Evolutionary conservation across 169 alveolate species (phyloP).

Genomic region (Plasmodium fragile): DNA sequence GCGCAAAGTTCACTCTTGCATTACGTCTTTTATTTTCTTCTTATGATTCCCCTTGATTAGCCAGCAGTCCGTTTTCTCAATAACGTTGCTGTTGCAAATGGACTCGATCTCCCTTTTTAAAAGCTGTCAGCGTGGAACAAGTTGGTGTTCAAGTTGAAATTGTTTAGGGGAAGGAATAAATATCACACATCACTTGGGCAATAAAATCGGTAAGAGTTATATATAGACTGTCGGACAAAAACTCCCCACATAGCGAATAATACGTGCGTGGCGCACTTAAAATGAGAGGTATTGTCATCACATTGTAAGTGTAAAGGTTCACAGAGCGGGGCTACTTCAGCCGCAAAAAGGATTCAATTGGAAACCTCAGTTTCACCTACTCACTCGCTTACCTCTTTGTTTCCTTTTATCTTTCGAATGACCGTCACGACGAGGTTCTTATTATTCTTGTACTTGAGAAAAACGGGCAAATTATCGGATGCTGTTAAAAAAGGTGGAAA

Average conservation of each 20-base stretch:
- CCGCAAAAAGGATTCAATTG: not conserved
- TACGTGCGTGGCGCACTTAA: not conserved
- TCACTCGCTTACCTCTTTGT: constrained; percentile 52
- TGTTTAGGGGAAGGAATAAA: not conserved
- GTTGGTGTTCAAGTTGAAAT: not conserved
- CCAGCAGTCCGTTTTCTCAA: constrained; percentile 79
- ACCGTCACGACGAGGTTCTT: constrained; percentile 82
- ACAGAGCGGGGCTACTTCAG: not conserved
- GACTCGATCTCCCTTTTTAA: constrained; percentile 80
- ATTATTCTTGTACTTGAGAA: constrained; percentile 82
- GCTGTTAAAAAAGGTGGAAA: constrained; percentile 52
- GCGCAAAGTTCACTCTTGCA: not conserved
- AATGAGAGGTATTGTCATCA: not conserved
- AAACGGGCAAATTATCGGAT: constrained; percentile 86
- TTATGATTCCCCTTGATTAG: constrained; percentile 84
- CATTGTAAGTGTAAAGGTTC: not conserved
- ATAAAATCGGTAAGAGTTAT: not conserved
- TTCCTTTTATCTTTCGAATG: constrained; percentile 84
- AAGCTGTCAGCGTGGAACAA: constrained; percentile 12
- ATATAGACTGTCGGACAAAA: not conserved
- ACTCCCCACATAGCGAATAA: not conserved
- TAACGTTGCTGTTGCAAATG: constrained; percentile 78
- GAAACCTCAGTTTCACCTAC: not conserved
- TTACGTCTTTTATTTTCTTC: constrained; percentile 79
- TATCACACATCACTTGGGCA: not conserved